phyloP scores from a whole-genome alignment of 768 basidiomycete species.

The Phylloporus scabripes region DNA sequence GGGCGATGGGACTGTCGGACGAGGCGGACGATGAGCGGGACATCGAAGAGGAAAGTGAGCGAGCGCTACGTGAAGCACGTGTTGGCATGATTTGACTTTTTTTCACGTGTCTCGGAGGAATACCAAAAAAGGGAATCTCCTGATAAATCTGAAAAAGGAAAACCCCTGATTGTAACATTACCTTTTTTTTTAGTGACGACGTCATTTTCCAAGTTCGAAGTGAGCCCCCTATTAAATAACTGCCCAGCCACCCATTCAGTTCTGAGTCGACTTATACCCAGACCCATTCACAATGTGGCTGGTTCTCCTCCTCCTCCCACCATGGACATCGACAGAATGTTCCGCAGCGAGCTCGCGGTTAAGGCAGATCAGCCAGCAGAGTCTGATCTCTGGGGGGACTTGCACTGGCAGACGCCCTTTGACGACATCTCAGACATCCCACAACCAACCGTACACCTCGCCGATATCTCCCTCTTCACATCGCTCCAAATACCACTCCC shows the following conservation, averaged over 20 bases:
- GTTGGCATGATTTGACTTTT: not conserved
- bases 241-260: slow-evolving; percentile 13
- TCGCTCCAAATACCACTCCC: slow-evolving; percentile 4
- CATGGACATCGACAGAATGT: slow-evolving; percentile 24
- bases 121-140: slow-evolving; percentile 1
- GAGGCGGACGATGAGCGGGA: slow-evolving; percentile 5
- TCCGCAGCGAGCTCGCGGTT: slow-evolving; percentile 16
- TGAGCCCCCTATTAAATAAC: not conserved
- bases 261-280: slow-evolving; percentile 3
- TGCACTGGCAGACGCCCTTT: not conserved
- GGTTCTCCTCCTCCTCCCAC: slow-evolving; percentile 5
- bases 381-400: not conserved
- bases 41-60: slow-evolving; percentile 10
- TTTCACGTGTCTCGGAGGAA: slow-evolving; percentile 25
- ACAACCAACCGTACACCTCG: slow-evolving; percentile 20
- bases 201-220: not conserved
- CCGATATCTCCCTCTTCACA: slow-evolving; percentile 16
- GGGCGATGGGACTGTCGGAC: slow-evolving; percentile 7
- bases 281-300: slow-evolving; percentile 15
- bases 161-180: slow-evolving; percentile 7
- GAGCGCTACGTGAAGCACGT: too few species aligned
- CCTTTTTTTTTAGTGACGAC: not conserved
- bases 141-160: slow-evolving; percentile 5
- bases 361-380: slow-evolving; percentile 5
- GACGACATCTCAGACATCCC: not conserved